A percentile compares a stretch with the other conserved stretches of the same genome.
Conservation (phyloP, 345 rosid genomes). For the Syzygium aromaticum region DNA sequence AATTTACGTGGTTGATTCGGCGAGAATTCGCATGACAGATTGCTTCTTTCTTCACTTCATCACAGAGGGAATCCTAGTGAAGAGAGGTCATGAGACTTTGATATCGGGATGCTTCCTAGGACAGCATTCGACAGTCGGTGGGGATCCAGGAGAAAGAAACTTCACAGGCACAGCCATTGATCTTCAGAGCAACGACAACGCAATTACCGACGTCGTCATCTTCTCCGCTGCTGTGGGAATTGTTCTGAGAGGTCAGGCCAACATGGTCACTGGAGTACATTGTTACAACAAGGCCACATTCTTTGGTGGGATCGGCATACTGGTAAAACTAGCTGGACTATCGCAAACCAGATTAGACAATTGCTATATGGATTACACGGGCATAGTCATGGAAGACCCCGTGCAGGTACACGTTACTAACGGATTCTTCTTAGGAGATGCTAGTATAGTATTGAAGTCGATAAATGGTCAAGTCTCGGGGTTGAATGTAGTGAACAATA, state of each 20-base stretch:
- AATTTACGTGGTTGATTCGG: conserved; percentile 36
- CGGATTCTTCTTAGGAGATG: conserved; percentile 59
- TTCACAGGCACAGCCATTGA: conserved; percentile 62
- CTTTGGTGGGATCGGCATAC: conserved; percentile 60
- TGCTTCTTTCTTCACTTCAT: conserved; percentile 67
- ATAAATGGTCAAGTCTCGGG: conserved; percentile 41
- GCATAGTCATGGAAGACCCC: conserved; percentile 54
- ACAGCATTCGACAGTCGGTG: conserved; percentile 50
- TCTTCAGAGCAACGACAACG: conserved; percentile 50
- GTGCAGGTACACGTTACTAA: conserved; percentile 55
- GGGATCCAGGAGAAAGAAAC: conserved; percentile 34
- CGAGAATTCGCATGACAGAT: conserved; percentile 33
- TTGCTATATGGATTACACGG: conserved; percentile 61
- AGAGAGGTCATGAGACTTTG: conserved; percentile 62
- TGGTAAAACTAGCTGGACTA: conserved; percentile 21
- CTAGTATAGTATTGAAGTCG: conserved; percentile 34
- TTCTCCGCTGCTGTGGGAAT: conserved; percentile 65
- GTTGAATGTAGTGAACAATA: conserved; percentile 39
- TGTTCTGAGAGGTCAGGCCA: conserved; percentile 42
- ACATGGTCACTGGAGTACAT: conserved; percentile 56
- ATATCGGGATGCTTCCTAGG: conserved; percentile 50
- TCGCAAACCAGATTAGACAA: conserved; percentile 48
- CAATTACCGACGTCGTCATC: conserved; percentile 44
- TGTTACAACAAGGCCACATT: conserved; percentile 66
- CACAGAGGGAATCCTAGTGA: conserved; percentile 50